A percentile compares a stretch with the other conserved stretches of the same genome.
Evolutionary conservation across 1,284 basidiomycete genomes (phyloP).

Genomic region (Tranzscheliella williamsii): DNA sequence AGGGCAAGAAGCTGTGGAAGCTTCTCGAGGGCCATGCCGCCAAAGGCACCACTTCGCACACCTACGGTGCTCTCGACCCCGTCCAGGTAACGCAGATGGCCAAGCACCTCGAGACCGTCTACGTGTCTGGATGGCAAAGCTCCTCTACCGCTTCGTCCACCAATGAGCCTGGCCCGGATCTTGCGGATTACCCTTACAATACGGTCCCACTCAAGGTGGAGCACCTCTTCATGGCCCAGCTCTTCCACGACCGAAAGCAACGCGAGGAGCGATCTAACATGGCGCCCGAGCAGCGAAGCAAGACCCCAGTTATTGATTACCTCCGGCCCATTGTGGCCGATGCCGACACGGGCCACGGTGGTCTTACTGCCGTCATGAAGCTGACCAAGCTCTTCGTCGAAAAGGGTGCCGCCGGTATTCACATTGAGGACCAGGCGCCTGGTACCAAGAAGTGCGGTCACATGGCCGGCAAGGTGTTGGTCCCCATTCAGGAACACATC

Average conservation of each 20-base stretch:
- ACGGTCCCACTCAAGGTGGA: conserved; percentile 71
- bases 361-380: conserved; percentile 94
- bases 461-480: conserved; percentile 76
- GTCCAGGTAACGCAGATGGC: conserved; percentile 74
- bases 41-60: conserved; percentile 74
- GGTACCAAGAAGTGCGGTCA: conserved; percentile 71
- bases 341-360: conserved; percentile 74
- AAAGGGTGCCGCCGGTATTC: conserved; percentile 83
- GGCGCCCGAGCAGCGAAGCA: conserved; percentile 69
- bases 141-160: conserved; percentile 58
- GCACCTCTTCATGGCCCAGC: conserved; percentile 69
- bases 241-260: conserved; percentile 69
- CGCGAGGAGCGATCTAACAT: conserved; percentile 67
- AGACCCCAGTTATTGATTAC: conserved; percentile 63
- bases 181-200: conserved; percentile 68
- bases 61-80: conserved; percentile 96
- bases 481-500: conserved; percentile 75
- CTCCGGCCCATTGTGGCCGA: conserved; percentile 63
- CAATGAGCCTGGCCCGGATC: conserved; percentile 61
- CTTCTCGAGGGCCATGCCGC: conserved; percentile 67
- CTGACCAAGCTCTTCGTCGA: conserved; percentile 89
- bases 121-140: conserved; percentile 61
- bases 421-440: conserved; percentile 88
- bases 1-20: conserved; percentile 84
- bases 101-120: conserved; percentile 61